A percentile compares a stretch with the other conserved stretches of the same genome.
Evolutionary conservation across 1,284 basidiomycete species (phyloP).

Genomic region (Afroboletus lepidellus): DNA sequence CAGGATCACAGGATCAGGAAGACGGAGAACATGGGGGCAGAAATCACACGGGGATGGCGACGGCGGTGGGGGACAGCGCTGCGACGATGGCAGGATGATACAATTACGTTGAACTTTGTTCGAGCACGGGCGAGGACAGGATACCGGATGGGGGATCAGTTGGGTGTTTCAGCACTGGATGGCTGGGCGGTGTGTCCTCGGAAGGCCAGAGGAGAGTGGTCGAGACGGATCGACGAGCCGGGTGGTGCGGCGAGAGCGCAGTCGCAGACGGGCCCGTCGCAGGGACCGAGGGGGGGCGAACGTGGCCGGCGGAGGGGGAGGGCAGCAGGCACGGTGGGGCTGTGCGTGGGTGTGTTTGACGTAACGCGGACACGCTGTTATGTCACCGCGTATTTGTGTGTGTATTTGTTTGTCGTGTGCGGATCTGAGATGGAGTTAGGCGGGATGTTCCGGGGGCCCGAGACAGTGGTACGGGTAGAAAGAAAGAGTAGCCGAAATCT

Average conservation of each 20-base stretch:
- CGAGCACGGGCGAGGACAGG: conserved; percentile 8
- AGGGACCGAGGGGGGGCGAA: conserved; percentile 7
- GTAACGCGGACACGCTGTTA: conserved; percentile 35
- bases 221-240: background rate
- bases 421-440: conserved; percentile 31
- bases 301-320: conserved; percentile 12
- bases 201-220: conserved; percentile 9
- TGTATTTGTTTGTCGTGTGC: conserved; percentile 9
- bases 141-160: conserved; percentile 10
- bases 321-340: conserved; percentile 11
- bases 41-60: conserved; percentile 1
- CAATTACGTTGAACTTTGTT: conserved; percentile 1
- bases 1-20: conserved; percentile 24
- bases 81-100: conserved; percentile 11
- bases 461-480: conserved; percentile 34
- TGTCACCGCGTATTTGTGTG: conserved; percentile 31
- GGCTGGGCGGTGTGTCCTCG: conserved; percentile 16
- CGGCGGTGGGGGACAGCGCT: background rate
- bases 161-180: conserved; percentile 17
- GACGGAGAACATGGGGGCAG: background rate
- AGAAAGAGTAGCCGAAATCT: conserved; percentile 41
- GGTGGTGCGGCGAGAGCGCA: conserved; percentile 12
- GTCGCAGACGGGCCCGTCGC: conserved; percentile 13
- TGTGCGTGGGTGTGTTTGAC: conserved; percentile 36
- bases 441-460: conserved; percentile 36